Conservation (phyloP, 2,329 filamentous ascomycete genomes). For the Fusarium illudens region DNA sequence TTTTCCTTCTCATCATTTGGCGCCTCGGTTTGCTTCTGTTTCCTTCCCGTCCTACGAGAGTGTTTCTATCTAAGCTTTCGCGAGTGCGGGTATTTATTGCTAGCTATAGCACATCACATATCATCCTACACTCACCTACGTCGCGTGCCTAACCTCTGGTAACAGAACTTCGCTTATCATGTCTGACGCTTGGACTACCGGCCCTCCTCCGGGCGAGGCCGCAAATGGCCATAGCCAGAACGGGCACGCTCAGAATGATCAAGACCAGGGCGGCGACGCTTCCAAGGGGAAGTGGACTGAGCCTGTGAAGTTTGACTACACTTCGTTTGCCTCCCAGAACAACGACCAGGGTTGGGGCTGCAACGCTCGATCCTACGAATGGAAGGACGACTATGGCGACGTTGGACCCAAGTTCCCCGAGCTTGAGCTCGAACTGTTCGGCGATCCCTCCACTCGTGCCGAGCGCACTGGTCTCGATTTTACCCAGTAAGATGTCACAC, state of each 20-base stretch:
- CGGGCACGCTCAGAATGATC: not conserved
- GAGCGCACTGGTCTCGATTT: constrained; percentile 68
- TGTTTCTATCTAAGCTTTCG: not conserved
- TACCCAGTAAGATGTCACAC: constrained; percentile 58
- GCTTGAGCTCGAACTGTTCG: constrained; percentile 82
- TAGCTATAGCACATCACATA: not conserved
- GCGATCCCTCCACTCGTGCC: constrained; percentile 59
- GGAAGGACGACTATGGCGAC: constrained; percentile 86
- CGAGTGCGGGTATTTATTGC: not conserved
- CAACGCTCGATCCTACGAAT: constrained; percentile 78
- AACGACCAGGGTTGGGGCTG: constrained; percentile 54
- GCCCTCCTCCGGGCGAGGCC: not conserved
- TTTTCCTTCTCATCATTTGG: not conserved
- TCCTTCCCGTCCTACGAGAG: not conserved
- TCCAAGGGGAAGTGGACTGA: constrained; percentile 55
- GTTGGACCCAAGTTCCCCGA: constrained; percentile 75
- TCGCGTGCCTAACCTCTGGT: not conserved
- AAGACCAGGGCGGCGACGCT: constrained; percentile 47
- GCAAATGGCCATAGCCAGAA: not conserved
- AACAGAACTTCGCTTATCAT: constrained; percentile 3
- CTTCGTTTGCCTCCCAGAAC: constrained; percentile 32
- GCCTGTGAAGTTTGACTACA: constrained; percentile 59
- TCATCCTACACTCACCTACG: not conserved
- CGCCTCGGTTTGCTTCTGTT: not conserved
- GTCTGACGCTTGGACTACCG: constrained; percentile 22